Evolutionary conservation across 1,284 basidiomycete species (phyloP).

Genomic region (Pterulicium gracile): DNA sequence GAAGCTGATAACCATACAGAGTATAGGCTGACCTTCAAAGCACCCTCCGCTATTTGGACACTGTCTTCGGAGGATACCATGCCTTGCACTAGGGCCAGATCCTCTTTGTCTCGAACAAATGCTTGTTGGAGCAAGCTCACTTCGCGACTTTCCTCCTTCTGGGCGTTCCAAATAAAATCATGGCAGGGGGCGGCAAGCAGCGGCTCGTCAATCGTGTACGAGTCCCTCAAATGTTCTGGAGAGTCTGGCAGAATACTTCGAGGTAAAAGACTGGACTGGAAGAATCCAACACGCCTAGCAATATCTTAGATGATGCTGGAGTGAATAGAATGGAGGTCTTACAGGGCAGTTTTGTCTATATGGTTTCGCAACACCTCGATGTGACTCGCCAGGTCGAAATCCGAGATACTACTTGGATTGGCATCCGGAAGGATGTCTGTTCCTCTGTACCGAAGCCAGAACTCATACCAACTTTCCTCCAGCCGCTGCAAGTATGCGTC

Average conservation of each 20-base stretch:
- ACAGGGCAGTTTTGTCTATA: slow-evolving; percentile 82
- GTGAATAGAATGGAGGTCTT: slow-evolving; percentile 21
- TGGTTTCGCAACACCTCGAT: slow-evolving; percentile 70
- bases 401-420: slow-evolving; percentile 51
- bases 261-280: slow-evolving; percentile 21
- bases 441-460: slow-evolving; percentile 67
- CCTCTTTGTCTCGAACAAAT: slow-evolving; percentile 28
- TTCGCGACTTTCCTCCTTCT: slow-evolving; percentile 67
- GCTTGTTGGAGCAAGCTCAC: slow-evolving; percentile 50
- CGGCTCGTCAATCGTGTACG: slow-evolving; percentile 41
- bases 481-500: slow-evolving; percentile 70
- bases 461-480: slow-evolving; percentile 70
- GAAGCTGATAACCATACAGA: not conserved
- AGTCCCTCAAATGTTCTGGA: slow-evolving; percentile 32
- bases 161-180: slow-evolving; percentile 65
- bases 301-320: slow-evolving; percentile 4
- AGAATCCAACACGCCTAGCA: slow-evolving; percentile 45
- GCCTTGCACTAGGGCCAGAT: slow-evolving; percentile 25
- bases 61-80: slow-evolving; percentile 24
- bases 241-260: slow-evolving; percentile 33
- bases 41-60: slow-evolving; percentile 48
- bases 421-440: slow-evolving; percentile 61
- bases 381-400: slow-evolving; percentile 72
- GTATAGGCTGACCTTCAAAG: slow-evolving; percentile 47
- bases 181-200: slow-evolving; percentile 32